These are phyloP conservation scores for Neurospora sp. DNA, from an alignment of 495 filamentous ascomycete genomes.

Conservation along the genomic window DNA sequence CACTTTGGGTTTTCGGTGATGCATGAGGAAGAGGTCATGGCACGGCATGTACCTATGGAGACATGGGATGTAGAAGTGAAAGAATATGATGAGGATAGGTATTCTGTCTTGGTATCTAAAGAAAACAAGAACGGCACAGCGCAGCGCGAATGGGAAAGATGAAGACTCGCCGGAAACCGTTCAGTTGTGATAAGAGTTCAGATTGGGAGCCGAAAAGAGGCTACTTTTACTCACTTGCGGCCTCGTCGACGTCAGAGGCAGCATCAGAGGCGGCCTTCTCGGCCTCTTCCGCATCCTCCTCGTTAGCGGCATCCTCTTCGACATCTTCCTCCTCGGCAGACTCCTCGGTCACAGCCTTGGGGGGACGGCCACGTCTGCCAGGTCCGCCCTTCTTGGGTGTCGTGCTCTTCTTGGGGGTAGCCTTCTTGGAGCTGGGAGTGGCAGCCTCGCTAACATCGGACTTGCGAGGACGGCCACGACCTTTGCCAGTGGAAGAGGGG, in stretches of 20 bases:
- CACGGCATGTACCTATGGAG: neutral
- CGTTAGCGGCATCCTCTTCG: slow-evolving; percentile 2
- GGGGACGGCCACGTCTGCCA: slow-evolving; percentile 9
- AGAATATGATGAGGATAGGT: neutral
- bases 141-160: neutral
- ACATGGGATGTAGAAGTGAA: neutral
- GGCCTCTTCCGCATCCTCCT: slow-evolving; percentile 12
- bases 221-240: slow-evolving; percentile 11
- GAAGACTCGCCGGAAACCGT: neutral
- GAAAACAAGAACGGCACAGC: neutral
- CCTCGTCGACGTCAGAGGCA: slow-evolving; percentile 8
- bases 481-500: neutral
- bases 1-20: neutral
- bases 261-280: slow-evolving; percentile 1
- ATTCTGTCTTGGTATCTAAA: neutral
- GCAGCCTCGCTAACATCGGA: neutral
- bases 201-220: neutral
- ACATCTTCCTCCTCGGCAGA: slow-evolving; percentile 12
- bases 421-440: neutral
- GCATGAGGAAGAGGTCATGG: neutral
- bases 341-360: slow-evolving; percentile 7
- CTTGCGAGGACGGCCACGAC: neutral
- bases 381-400: slow-evolving; percentile 16
- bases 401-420: neutral
- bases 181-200: neutral